Conservation (phyloP, 371 early-diverging fungal species). For the Mucor mucedo region DNA sequence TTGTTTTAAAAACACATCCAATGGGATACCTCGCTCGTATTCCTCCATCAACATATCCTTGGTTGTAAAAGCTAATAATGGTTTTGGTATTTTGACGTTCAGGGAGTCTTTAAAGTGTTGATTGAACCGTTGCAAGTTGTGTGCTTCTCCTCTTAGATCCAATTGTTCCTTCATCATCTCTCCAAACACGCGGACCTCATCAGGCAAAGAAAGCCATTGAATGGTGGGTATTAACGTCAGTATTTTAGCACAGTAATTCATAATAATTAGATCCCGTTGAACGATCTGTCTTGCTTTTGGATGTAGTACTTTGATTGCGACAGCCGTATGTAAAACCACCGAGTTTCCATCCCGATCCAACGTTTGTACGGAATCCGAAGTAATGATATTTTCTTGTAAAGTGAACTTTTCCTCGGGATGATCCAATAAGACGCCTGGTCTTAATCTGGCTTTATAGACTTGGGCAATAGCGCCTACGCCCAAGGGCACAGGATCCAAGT, state of each 20-base stretch:
- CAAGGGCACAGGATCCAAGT: conserved; percentile 75
- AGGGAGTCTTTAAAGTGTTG: conserved; percentile 65
- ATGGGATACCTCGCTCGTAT: conserved; percentile 77
- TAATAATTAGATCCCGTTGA: conserved; percentile 79
- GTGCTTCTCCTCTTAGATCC: conserved; percentile 86
- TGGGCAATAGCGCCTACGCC: conserved; percentile 98
- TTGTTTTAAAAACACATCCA: conserved; percentile 72
- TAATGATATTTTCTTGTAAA: conserved; percentile 33
- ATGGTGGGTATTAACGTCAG: conserved; percentile 75
- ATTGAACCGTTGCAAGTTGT: conserved; percentile 74
- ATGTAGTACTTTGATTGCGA: conserved; percentile 95
- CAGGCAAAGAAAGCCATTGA: conserved; percentile 83
- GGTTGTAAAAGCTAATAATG: conserved; percentile 65
- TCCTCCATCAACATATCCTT: conserved; percentile 84
- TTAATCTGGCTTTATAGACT: conserved; percentile 77
- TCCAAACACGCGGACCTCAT: conserved; percentile 89
- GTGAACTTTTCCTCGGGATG: conserved; percentile 24
- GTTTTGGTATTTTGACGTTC: conserved; percentile 74
- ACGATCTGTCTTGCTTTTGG: conserved; percentile 78
- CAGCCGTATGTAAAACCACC: conserved; percentile 58
- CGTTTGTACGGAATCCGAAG: conserved; percentile 39
- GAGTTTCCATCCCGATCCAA: conserved; percentile 31
- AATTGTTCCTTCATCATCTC: conserved; percentile 93
- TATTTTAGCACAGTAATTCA: conserved; percentile 71
- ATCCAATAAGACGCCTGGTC: conserved; percentile 47